A percentile compares a stretch with the other conserved stretches of the same genome.
These are phyloP conservation scores for Auxenochlorella pyrenoidosa DNA, from an alignment of 139 green algal species.

Conservation along the genomic window DNA sequence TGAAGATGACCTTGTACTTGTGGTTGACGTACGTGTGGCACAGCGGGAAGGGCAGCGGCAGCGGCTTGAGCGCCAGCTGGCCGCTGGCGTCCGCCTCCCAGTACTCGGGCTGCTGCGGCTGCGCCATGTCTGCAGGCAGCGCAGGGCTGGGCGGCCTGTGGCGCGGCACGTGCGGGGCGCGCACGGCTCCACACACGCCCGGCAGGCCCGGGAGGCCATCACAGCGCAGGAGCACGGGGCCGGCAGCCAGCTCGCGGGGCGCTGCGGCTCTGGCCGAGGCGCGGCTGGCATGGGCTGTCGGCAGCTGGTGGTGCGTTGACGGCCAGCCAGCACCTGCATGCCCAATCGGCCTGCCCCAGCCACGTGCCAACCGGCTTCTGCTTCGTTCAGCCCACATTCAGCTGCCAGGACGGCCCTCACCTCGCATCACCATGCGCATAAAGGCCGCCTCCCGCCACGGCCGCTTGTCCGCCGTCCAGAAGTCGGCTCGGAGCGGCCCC, in stretches of 20 bases:
- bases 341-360: not conserved
- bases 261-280: not conserved
- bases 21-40: conserved; percentile 34
- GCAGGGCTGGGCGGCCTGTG: not conserved
- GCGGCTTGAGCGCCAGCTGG: conserved; percentile 23
- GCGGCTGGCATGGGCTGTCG: no score
- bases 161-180: no score
- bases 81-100: conserved; percentile 20
- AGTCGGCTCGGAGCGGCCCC: not conserved
- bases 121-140: conserved; percentile 14
- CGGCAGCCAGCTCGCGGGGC: not conserved
- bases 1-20: conserved; percentile 31
- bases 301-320: no score
- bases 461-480: conserved; percentile 15
- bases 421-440: not conserved
- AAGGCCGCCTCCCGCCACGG: conserved; percentile 18
- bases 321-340: no score
- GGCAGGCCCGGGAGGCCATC: no score
- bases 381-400: not conserved
- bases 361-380: not conserved
- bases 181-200: no score
- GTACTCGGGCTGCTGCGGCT: conserved; percentile 2
- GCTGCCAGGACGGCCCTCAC: not conserved
- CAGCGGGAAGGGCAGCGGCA: conserved; percentile 30
- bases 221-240: not conserved